Evolutionary conservation across 768 basidiomycete species (phyloP), one percentile per base, ranked within the genome.

Genomic region (Floccularia luteovirens): DNA sequence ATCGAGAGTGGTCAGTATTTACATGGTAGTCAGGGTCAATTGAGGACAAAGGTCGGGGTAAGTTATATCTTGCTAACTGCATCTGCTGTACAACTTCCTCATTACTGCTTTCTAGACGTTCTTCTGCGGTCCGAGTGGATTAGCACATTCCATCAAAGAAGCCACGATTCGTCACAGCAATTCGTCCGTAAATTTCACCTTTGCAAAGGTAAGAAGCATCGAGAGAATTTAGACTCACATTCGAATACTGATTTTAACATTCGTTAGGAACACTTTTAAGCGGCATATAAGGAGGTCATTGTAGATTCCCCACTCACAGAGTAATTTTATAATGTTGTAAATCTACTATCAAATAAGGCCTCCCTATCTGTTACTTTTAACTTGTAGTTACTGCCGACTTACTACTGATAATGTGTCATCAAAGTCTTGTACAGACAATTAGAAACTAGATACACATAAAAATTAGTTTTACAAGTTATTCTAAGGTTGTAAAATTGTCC

Each of bases 1-100:
- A 88, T 97, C 51, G 88, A 93, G 57, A 59, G 64, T 14, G 91
- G 90, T 16, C 78, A 75, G 43, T 94, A 92, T 58, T 66, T 93
- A 31, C 79, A 86, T 13, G 88, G 89, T 25, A 71, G 73, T 48
- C 85, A 78, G 43, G 73, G 82, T 4, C 84, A 88, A 50, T 62
- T 91, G 40, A 88, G 79, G 63, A 90, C 84, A 34, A 86, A 75
- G 57, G 83, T 97, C 48, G 86, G 79, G 24, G 87, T 90, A 61
- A 57, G 82, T 70, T 35, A 8, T 12, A 8, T 22, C 23, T 21
- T 30, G 13, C 35, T 38, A 37, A 39, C 42, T 36, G 17, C 4
- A 10, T 5, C 13, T 40, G 21, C 27, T 7, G 36, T 7, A 38
- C 41, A 31, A 36, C 25, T 37, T 20, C 41, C 12, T 48, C 16